Base-by-base conservation (phyloP, 2,329 filamentous ascomycete species). In the Cryphonectria naterciae region DNA sequence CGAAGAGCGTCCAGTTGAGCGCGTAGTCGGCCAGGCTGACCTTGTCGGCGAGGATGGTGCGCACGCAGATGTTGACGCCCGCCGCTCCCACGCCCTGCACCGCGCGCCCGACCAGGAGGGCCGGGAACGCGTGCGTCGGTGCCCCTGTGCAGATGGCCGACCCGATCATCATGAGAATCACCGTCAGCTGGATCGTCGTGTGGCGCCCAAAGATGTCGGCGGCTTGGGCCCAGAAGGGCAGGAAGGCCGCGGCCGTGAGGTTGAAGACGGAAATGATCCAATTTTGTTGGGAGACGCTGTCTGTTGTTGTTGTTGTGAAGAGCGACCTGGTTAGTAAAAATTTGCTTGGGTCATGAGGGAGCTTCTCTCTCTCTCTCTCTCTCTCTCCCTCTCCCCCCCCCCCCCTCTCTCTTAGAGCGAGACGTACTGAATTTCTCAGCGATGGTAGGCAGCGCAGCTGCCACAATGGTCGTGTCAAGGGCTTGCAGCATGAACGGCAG, bases 241-340 rank as follows among this genome's bases (percentile, higher is more conserved):
- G 89, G 74, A 92, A 92, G 1, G 89, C 86, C 1, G 90, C 89
- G 0, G 88, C 88, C 0, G 89, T 90, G 19, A 93, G 81, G 67
- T 89, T 92, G 79, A 92, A 93, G 8, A 89, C 84, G 0, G 90
- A 90, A 25, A 92, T 87, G 75, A 93, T 91, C 89, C 89, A 92
- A 76, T 91, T 92, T 2, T 91, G 82, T 74, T 90, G 86, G 25
- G 86, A 83, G 5, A 88, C 77, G 75, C 88, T 77, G 72, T 84
- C 85, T 86, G 69, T 17, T 10, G 43, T 49, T 46, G 43, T 11
- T 10, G 39, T 1, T 37, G 22, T 22, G 8, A 11, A 37, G 39
- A 46, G 39, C 7, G 28, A 10, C 3, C 63, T 35, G 72, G 72
- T 65, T 22, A 58, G 41, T 41, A 11, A 62, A 41, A 41, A 41